These are phyloP conservation scores for Harrya chromipes DNA, from an alignment of 768 basidiomycete species.

Conservation along the genomic window DNA sequence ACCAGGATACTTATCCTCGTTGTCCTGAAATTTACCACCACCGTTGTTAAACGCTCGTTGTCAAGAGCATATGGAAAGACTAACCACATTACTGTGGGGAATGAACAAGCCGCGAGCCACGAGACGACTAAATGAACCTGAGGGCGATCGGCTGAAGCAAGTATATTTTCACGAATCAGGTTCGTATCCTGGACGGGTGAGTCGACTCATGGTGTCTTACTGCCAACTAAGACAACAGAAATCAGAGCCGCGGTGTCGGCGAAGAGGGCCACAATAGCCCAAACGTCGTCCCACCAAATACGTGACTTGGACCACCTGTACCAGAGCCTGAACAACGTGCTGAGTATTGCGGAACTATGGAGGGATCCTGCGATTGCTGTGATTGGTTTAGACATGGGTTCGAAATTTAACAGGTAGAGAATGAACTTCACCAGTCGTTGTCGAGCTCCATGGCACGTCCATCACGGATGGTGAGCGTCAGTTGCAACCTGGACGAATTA, in stretches of 20 bases:
- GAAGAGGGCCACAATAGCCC: slow-evolving; percentile 12
- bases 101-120: slow-evolving; percentile 7
- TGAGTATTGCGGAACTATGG: slow-evolving; percentile 6
- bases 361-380: slow-evolving; percentile 3
- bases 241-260: not conserved
- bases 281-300: slow-evolving; percentile 21
- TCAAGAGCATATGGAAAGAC: not conserved
- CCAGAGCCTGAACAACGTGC: slow-evolving; percentile 14
- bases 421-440: not conserved
- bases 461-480: not conserved
- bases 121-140: not conserved
- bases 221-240: not conserved
- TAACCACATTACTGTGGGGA: slow-evolving; percentile 7
- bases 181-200: not conserved
- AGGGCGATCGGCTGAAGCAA: not conserved
- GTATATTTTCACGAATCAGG: not conserved
- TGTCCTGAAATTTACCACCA: slow-evolving; percentile 2
- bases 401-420: not conserved
- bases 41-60: too few relatives aligned
- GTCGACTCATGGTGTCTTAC: not conserved
- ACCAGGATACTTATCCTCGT: slow-evolving; percentile 17
- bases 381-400: not conserved
- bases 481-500: not conserved
- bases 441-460: not conserved
- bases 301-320: slow-evolving; percentile 8